phyloP scores from a whole-genome alignment of 2,329 filamentous ascomycete species.

The Aspergillus sp. region DNA sequence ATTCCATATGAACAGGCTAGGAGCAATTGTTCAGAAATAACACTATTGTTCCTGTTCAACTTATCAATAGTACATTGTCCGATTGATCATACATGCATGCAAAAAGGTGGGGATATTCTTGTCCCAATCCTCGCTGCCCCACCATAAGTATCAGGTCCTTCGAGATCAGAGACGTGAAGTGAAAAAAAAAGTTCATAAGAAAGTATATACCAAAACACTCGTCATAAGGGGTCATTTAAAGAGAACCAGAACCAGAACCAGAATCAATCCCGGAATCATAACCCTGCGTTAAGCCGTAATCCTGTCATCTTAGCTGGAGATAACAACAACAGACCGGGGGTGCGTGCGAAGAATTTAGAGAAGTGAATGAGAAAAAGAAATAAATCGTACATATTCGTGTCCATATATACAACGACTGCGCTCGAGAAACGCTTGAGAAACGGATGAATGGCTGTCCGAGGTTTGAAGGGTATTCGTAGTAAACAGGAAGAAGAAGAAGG shows the following conservation, averaged over 20 bases:
- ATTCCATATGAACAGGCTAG: background rate
- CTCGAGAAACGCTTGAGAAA: slow-evolving; percentile 1
- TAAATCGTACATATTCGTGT: slow-evolving; percentile 23
- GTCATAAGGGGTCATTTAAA: background rate
- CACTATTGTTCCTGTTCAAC: background rate
- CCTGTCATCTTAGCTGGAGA: slow-evolving; percentile 18
- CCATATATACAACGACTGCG: slow-evolving; percentile 26
- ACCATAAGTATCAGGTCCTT: background rate
- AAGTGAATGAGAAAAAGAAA: slow-evolving; percentile 16
- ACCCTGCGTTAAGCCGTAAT: slow-evolving; percentile 38
- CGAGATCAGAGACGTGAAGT: background rate
- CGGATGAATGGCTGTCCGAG: background rate
- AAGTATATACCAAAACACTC: background rate
- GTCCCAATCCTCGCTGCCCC: background rate
- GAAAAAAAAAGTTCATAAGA: background rate
- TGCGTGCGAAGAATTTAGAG: slow-evolving; percentile 17
- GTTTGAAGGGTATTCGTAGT: background rate
- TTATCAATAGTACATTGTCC: background rate
- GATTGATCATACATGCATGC: background rate
- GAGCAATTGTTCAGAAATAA: background rate
- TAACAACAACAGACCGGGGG: background rate
- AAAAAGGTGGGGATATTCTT: background rate
- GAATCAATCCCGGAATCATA: slow-evolving; percentile 28
- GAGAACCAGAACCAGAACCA: background rate
- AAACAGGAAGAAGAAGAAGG: slow-evolving; percentile 5